phyloP scores from a whole-genome alignment of 345 rosid genomes.

The Gossypium thurberi region DNA sequence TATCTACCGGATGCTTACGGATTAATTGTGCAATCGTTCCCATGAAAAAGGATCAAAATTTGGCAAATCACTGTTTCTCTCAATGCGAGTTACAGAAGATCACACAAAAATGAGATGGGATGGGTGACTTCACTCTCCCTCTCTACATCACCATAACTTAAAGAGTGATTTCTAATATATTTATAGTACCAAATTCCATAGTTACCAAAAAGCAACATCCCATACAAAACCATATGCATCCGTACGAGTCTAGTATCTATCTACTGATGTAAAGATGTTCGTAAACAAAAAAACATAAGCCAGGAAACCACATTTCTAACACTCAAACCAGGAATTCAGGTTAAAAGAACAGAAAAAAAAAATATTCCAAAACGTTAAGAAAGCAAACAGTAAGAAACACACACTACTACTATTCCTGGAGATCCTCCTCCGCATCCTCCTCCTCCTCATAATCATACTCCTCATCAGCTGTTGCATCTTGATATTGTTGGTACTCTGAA shows the following conservation, averaged over 20 bases:
- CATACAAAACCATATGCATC: background rate
- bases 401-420: constrained; percentile 21
- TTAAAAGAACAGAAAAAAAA: background rate
- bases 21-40: constrained; percentile 42
- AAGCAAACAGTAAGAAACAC: background rate
- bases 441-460: constrained; percentile 3
- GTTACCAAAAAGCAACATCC: background rate
- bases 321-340: constrained; percentile 32
- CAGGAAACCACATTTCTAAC: constrained; percentile 5
- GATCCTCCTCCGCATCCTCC: constrained; percentile 25
- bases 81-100: too few relatives aligned
- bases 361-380: constrained; percentile 8
- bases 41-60: constrained; percentile 31
- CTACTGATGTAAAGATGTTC: background rate
- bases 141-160: too few relatives aligned
- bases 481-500: too few relatives aligned
- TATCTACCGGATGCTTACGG: constrained; percentile 15
- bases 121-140: too few relatives aligned
- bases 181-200: too few relatives aligned
- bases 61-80: background rate
- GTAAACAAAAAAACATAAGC: background rate
- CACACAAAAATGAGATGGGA: too few relatives aligned
- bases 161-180: too few relatives aligned
- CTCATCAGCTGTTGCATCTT: too few relatives aligned
- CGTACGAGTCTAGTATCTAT: background rate